phyloP scores from a whole-genome alignment of 768 basidiomycete genomes.

The Hypholoma fasciculare region DNA sequence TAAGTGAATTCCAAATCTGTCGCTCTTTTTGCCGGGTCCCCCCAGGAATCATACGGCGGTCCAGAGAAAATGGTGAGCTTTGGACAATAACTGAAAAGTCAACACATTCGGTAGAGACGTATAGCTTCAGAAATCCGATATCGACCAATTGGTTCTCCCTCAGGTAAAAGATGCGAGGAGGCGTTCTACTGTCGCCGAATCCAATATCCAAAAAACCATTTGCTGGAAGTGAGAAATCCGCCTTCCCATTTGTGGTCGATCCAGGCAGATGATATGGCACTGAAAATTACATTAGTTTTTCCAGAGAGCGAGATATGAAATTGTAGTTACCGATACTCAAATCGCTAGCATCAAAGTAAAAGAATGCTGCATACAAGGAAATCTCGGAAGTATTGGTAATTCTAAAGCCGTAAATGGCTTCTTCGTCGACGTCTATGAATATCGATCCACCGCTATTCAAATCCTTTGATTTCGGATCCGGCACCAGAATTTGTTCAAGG shows the following conservation, averaged over 20 bases:
- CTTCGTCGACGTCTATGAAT: background rate
- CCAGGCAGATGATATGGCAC: background rate
- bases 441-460: background rate
- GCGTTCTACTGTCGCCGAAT: background rate
- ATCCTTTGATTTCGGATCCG: background rate
- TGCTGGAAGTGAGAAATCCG: background rate
- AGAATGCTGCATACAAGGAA: background rate
- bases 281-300: background rate
- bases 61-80: background rate
- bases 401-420: background rate
- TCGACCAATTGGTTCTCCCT: background rate
- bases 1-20: background rate
- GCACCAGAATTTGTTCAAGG: background rate
- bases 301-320: background rate
- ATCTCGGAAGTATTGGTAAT: background rate
- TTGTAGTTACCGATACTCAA: background rate
- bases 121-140: background rate
- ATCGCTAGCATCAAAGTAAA: background rate
- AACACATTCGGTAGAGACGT: background rate
- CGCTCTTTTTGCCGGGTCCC: background rate
- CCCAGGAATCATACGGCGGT: too few species aligned
- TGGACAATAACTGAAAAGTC: background rate
- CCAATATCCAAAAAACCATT: background rate
- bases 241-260: background rate
- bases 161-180: background rate